phyloP scores from a whole-genome alignment of 257 asterid species.

The Fraxinus anomala region DNA sequence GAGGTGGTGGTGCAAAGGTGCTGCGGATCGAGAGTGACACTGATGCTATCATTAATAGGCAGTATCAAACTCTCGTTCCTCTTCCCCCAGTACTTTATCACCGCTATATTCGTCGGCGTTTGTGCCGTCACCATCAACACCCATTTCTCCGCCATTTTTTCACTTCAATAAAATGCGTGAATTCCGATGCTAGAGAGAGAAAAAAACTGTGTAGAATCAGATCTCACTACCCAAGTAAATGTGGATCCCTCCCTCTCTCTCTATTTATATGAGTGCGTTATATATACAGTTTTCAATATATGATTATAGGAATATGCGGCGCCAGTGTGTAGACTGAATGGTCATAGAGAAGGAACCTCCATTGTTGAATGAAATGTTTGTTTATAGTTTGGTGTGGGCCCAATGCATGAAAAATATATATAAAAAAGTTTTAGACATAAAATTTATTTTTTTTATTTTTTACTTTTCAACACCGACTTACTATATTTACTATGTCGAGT shows the following conservation, averaged over 20 bases:
- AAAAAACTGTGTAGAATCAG: conserved; percentile 25
- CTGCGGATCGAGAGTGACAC: conserved; percentile 91
- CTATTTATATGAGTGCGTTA: background rate
- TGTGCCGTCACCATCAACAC: conserved; percentile 75
- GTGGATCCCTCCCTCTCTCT: no score
- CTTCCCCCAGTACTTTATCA: conserved; percentile 97
- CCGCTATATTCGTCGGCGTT: conserved; percentile 95
- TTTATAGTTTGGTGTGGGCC: no score
- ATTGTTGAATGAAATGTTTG: conserved; percentile 26
- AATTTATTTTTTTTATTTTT: no score
- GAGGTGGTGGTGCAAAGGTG: conserved; percentile 98
- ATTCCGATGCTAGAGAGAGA: background rate
- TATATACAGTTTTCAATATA: background rate
- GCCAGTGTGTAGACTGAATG: conserved; percentile 20
- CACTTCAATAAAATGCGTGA: background rate
- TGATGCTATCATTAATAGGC: conserved; percentile 89
- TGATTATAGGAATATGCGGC: conserved; percentile 3
- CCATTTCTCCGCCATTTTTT: conserved; percentile 60
- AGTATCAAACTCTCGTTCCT: conserved; percentile 74
- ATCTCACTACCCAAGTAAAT: conserved; percentile 18
- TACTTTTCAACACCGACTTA: no score
- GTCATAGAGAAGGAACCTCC: conserved; percentile 32
- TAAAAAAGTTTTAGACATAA: no score
- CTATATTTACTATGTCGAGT: no score
- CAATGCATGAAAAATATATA: no score